phyloP scores from a whole-genome alignment of 305 asterid genomes.

The Solanum hybrid region DNA sequence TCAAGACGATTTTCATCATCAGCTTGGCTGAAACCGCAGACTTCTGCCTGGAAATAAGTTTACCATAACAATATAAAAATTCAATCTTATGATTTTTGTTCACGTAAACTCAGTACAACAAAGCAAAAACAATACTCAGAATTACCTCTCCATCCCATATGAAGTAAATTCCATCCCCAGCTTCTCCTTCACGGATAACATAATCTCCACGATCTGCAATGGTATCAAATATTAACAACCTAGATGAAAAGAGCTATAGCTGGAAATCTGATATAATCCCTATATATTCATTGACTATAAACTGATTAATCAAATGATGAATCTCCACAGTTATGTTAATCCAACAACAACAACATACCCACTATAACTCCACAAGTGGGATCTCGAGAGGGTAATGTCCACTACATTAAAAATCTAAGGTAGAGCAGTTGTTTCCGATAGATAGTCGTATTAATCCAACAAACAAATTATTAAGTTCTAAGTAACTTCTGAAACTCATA shows the following conservation, averaged over 20 bases:
- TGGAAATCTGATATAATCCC: neutral
- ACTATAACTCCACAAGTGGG: neutral
- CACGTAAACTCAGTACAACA: neutral
- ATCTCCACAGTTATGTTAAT: neutral
- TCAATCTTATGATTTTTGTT: neutral
- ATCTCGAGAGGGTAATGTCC: neutral
- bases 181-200: conserved; percentile 77
- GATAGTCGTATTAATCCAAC: neutral
- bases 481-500: neutral
- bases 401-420: neutral
- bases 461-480: neutral
- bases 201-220: conserved; percentile 61
- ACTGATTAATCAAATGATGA: neutral
- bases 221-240: neutral
- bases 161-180: conserved; percentile 69
- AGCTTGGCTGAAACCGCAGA: conserved; percentile 49
- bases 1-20: conserved; percentile 57
- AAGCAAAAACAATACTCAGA: conserved; percentile 9
- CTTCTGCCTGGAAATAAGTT: conserved; percentile 66
- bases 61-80: neutral
- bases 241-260: neutral
- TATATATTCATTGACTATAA: neutral
- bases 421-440: neutral
- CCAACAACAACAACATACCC: neutral
- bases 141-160: conserved; percentile 88